These are phyloP conservation scores for Cladosporium sp. DNA, from an alignment of 2,329 filamentous ascomycete species.

Conservation along the genomic window DNA sequence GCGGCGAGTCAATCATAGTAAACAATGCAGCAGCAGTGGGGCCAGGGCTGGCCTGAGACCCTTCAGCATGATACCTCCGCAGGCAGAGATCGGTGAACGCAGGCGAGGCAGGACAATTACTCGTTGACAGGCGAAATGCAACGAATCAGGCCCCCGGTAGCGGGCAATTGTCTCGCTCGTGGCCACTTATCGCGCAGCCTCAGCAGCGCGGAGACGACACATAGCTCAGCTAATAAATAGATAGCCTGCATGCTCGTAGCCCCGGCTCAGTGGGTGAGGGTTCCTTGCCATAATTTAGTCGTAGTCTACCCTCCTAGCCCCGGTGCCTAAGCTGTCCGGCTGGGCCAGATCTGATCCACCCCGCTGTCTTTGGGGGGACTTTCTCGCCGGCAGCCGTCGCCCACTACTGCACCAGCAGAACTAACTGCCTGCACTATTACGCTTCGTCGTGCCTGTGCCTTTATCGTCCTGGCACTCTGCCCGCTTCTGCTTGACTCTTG, in stretches of 20 bases:
- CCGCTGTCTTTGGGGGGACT: background rate
- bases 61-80: background rate
- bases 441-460: background rate
- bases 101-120: background rate
- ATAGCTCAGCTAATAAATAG: background rate
- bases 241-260: background rate
- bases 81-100: background rate
- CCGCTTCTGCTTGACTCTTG: slow-evolving; percentile 1
- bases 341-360: background rate
- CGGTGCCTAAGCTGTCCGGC: background rate
- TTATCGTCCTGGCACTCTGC: background rate
- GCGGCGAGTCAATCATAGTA: too few species aligned
- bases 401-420: background rate
- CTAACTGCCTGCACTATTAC: slow-evolving; percentile 1
- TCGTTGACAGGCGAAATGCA: background rate
- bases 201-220: background rate
- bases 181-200: background rate
- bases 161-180: background rate
- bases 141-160: background rate
- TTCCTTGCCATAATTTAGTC: slow-evolving; percentile 3
- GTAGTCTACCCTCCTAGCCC: background rate
- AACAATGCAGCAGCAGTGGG: background rate
- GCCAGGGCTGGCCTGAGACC: background rate
- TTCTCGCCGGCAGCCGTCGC: background rate
- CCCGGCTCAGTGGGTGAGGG: background rate